Conservation (phyloP, 805 yeast genomes). For the Torulaspora franciscae region DNA sequence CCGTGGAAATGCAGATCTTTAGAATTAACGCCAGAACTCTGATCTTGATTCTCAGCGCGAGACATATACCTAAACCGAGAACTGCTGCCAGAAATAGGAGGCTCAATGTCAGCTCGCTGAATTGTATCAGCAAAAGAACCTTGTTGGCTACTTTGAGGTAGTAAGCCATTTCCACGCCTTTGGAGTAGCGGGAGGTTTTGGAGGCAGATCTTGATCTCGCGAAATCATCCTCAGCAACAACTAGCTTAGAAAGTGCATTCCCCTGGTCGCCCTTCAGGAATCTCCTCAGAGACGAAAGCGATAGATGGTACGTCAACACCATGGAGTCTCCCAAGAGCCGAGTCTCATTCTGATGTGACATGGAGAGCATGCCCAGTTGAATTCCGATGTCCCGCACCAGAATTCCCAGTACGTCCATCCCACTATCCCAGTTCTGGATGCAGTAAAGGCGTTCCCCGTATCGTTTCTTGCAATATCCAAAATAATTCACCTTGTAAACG, state of each 20-base stretch:
- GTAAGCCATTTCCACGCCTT: conserved; percentile 18
- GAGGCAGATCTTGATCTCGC: conserved; percentile 1
- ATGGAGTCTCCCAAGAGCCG: conserved; percentile 26
- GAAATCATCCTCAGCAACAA: conserved; percentile 9
- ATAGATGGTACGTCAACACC: conserved; percentile 24
- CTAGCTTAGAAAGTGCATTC: conserved; percentile 18
- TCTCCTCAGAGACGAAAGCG: conserved; percentile 19
- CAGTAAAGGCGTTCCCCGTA: conserved; percentile 20
- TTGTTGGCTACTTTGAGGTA: conserved; percentile 16
- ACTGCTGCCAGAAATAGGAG: conserved; percentile 8
- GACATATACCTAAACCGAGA: conserved; percentile 14
- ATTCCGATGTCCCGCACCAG: conserved; percentile 32
- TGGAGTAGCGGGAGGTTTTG: conserved; percentile 10
- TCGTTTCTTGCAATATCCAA: conserved; percentile 30
- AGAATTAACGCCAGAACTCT: conserved; percentile 11
- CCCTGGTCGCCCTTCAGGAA: conserved; percentile 21
- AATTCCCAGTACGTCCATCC: conserved; percentile 28
- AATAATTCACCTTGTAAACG: conserved; percentile 23
- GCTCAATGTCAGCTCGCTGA: conserved; percentile 15
- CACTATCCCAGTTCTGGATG: conserved; percentile 17
- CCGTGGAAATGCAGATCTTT: conserved; percentile 6
- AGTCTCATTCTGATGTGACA: conserved; percentile 18
- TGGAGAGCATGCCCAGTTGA: conserved; percentile 26
- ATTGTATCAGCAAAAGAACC: conserved; percentile 8
- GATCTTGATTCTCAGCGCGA: conserved; percentile 10